Conservation (phyloP, 1,284 basidiomycete genomes). For the Cryptococcus neoformans region DNA sequence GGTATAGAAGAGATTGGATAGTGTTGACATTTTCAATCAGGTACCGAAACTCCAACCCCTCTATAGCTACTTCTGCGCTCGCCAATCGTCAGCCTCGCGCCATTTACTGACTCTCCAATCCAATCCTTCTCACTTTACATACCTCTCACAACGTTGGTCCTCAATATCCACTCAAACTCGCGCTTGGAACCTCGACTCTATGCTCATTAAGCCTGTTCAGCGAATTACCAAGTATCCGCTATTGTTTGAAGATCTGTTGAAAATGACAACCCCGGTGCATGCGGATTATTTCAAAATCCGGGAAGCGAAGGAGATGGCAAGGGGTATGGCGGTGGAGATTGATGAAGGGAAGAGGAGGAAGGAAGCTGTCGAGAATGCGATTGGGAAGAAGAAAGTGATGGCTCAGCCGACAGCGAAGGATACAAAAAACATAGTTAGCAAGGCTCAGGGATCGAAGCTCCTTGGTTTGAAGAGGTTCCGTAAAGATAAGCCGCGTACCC, state of each 20-base stretch:
- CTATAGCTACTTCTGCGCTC: slow-evolving; percentile 83
- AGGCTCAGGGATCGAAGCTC: slow-evolving; percentile 3
- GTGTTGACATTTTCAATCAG: slow-evolving; percentile 46
- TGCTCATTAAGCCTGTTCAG: slow-evolving; percentile 84
- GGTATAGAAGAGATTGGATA: too few species aligned
- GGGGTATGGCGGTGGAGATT: slow-evolving; percentile 71
- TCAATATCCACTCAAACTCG: slow-evolving; percentile 72
- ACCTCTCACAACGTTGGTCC: slow-evolving; percentile 65
- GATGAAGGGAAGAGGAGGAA: slow-evolving; percentile 81
- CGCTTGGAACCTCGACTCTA: slow-evolving; percentile 89
- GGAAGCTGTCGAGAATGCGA: slow-evolving; percentile 67
- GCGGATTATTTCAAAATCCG: slow-evolving; percentile 66
- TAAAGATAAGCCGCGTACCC: slow-evolving; percentile 32
- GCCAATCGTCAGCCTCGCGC: slow-evolving; percentile 70
- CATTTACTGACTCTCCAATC: slow-evolving; percentile 56
- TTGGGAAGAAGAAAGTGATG: slow-evolving; percentile 24
- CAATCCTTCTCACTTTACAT: slow-evolving; percentile 52
- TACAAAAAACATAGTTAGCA: slow-evolving; percentile 43
- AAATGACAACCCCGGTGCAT: slow-evolving; percentile 67
- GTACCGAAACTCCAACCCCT: slow-evolving; percentile 71
- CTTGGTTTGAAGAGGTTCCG: slow-evolving; percentile 39
- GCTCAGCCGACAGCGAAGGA: slow-evolving; percentile 2
- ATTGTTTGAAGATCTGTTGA: slow-evolving; percentile 72
- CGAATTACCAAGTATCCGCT: slow-evolving; percentile 90
- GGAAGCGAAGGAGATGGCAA: slow-evolving; percentile 55